A percentile compares a stretch with the other conserved stretches of the same genome.
Evolutionary conservation across 768 basidiomycete species (phyloP).

Genomic region (Serendipita sp.): DNA sequence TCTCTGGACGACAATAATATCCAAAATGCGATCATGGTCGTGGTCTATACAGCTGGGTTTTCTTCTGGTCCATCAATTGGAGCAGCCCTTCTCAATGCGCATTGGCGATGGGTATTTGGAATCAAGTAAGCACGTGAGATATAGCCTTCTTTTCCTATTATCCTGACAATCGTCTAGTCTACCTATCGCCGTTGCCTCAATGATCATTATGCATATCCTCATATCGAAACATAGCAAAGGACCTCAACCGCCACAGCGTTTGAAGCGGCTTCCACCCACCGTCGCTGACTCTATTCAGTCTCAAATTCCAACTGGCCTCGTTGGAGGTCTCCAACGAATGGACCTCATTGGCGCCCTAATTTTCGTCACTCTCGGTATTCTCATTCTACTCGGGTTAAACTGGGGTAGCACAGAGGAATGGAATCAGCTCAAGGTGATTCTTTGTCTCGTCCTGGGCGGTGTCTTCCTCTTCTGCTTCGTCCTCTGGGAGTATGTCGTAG

Average conservation of each 20-base stretch:
- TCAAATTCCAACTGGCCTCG: not conserved
- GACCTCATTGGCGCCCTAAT: conserved; percentile 33
- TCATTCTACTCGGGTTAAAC: conserved; percentile 33
- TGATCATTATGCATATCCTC: conserved; percentile 26
- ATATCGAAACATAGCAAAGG: conserved; percentile 21
- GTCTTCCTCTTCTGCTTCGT: conserved; percentile 26
- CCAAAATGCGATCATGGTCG: conserved; percentile 26
- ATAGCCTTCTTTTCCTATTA: not conserved
- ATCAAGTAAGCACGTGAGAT: conserved; percentile 28
- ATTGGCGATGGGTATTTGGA: conserved; percentile 38
- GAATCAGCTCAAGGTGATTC: conserved; percentile 29
- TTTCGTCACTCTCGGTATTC: conserved; percentile 28
- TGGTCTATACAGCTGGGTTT: conserved; percentile 29
- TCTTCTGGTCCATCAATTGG: conserved; percentile 29
- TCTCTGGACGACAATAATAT: conserved; percentile 28
- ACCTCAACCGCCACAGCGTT: conserved; percentile 9
- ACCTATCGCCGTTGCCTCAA: conserved; percentile 22
- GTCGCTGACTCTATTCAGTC: not conserved
- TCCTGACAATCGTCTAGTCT: conserved; percentile 18
- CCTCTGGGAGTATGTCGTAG: conserved; percentile 28
- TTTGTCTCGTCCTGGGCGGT: conserved; percentile 28
- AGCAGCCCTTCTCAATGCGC: conserved; percentile 24
- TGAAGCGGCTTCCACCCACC: not conserved
- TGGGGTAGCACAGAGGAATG: conserved; percentile 32
- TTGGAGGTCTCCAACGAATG: conserved; percentile 20